Base-by-base conservation (phyloP, 1,139 yeast genomes). In the Taiozyma onychis region DNA sequence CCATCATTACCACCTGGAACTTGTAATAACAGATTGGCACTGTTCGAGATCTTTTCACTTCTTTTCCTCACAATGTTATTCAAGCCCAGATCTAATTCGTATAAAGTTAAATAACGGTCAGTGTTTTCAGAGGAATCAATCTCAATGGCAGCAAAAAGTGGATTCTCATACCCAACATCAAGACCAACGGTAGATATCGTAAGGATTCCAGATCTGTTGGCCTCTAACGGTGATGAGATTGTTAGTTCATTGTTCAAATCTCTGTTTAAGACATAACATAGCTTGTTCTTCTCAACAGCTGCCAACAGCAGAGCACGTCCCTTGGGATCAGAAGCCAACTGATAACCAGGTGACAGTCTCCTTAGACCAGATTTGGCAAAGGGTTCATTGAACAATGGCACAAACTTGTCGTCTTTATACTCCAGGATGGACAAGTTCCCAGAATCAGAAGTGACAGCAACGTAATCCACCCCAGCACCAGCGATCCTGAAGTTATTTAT, bases 11-110 rank as follows among this genome's bases (percentile, higher is more conserved):
- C 83, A 26, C 77, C 78, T 1, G 80, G 80, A 5, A 78, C 71
- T 3, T 73, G 62, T 3, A 79, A 43, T 13, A 81, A 52, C 47
- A 73, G 66, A 54, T 72, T 75, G 42, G 78, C 75, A n/a, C 66
- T 68, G 30, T 59, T 62, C 6, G 74, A 73, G 3, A 80, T 67
- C 10, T 58, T 64, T 35, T 69, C 75, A 3, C 78, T 65, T 51
- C 78, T 72, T 52, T 73, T 75, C 51, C 76, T 77, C 2, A 85
- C 74, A 2, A 90, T 78, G 62, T 85, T 87, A 62, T 91, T 90
- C 49, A 91, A 71, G 0, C 98, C 97, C 48, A 88, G 76, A 65
- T 93, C 98, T 32, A 91, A 70, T 62, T 88, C 95, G 67, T 91
- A 91, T 64, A 78, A 85, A 9, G 80, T 77, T 51, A 91, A 68